A percentile compares a stretch with the other conserved stretches of the same genome.
Evolutionary conservation across 1,284 basidiomycete species (phyloP).

Genomic region (Ganoderma sp.): DNA sequence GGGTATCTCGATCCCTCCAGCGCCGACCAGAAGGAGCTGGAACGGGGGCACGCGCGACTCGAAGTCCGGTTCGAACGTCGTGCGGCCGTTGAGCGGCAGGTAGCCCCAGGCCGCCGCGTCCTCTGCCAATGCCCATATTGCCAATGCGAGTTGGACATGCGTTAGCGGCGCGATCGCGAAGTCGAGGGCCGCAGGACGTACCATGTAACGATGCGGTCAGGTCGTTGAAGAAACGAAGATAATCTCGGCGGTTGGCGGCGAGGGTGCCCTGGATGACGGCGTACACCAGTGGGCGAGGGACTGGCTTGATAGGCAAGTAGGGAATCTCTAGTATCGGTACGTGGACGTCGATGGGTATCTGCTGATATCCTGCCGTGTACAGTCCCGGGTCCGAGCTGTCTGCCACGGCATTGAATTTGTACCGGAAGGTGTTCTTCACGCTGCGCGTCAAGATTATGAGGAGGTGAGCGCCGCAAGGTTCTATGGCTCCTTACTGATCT

Average conservation of each 20-base stretch:
- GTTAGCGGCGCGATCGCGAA: background rate
- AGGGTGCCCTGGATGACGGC: constrained; percentile 49
- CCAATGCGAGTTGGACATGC: constrained; percentile 19
- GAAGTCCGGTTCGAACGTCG: constrained; percentile 37
- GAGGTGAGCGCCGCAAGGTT: background rate
- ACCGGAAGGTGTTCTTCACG: constrained; percentile 41
- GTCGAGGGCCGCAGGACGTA: constrained; percentile 17
- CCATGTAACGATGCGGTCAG: constrained; percentile 39
- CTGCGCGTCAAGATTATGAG: constrained; percentile 25
- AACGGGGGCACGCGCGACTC: constrained; percentile 41
- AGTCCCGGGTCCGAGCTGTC: constrained; percentile 40
- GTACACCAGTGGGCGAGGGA: constrained; percentile 37
- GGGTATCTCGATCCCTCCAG: constrained; percentile 43
- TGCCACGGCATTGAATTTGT: constrained; percentile 40
- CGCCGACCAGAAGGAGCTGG: constrained; percentile 43
- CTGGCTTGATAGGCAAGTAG: constrained; percentile 34
- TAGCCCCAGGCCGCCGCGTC: constrained; percentile 46
- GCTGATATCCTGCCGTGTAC: constrained; percentile 42
- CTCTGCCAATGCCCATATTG: constrained; percentile 30
- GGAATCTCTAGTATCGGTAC: constrained; percentile 44
- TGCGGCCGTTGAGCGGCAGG: constrained; percentile 36
- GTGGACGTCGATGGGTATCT: constrained; percentile 46
- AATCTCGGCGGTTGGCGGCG: constrained; percentile 41
- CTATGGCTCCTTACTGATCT: constrained; percentile 38
- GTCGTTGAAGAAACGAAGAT: constrained; percentile 42